Evolutionary conservation across 148 eudicot genomes (phyloP), one percentile per base, ranked within the genome.

Genomic region (Simmondsia chinensis): DNA sequence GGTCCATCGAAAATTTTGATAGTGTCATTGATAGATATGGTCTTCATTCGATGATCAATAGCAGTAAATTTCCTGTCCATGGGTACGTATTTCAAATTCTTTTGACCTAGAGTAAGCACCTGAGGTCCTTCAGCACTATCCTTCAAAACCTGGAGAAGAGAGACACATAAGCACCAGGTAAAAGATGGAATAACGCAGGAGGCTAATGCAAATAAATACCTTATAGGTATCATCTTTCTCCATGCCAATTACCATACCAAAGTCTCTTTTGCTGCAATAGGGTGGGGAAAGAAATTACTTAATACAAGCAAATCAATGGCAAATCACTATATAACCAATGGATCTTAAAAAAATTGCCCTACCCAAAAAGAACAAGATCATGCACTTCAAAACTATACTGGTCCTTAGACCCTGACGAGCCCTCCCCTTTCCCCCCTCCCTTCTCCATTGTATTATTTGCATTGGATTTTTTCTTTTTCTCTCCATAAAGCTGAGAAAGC

Each of bases 401-500:
- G 37, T 46, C 56, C 15, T 46, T 34, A 23, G 82, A 56, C 37
- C 85, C 80, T 9, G 94, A 76, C 15, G 94, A 79, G 50, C 82
- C 83, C 59, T 82, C 96, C 48, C 79, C 84, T 60, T 91, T 85
- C 5, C 70, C 82, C 29, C 73, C 77, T 41, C 65, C 74, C 52
- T 76, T 86, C 25, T 63, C 67, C n/a, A n/a, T n/a, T n/a, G n/a
- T 48, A 48, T 30, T 24, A 19, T 58, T 69, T 43, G 50, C 23
- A 21, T 18, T 23, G 11, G 16, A 46, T 22, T 48, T 52, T 39
- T 80, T 75, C 70, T 77, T 74, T 39, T 52, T 60, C 49, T 91
- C 95, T 17, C 99, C 99, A 72, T 69, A 91, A 45, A 91, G 80
- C 60, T 82, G 76, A 19, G 89, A 74, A 61, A 91, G 94, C 82